Evolutionary conservation across 129 eudicot species (phyloP).

Genomic region (Dittrichia graveolens): DNA sequence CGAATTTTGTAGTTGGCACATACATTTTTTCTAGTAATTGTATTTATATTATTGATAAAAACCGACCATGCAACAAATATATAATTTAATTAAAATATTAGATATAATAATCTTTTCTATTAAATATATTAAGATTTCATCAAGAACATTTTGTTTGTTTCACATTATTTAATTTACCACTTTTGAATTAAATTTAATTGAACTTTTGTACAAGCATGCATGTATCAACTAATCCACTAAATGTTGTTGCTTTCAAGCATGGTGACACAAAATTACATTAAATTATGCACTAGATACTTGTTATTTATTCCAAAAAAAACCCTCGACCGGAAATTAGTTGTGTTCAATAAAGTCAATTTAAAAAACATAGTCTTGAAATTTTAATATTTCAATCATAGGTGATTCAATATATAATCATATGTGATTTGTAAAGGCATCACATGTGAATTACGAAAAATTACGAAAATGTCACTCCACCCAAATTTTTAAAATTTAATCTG

Average conservation of each 20-base stretch:
- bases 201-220: conserved; percentile 30
- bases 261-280: conserved; percentile 28
- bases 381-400: too few species aligned
- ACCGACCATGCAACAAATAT: not conserved
- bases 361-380: too few species aligned
- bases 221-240: conserved; percentile 47
- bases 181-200: conserved; percentile 4
- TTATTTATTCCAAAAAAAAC: not conserved
- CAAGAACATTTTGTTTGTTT: not conserved
- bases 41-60: too few species aligned
- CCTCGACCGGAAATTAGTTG: too few species aligned
- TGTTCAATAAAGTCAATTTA: too few species aligned
- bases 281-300: conserved; percentile 10
- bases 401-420: too few species aligned
- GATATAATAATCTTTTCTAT: not conserved
- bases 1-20: too few species aligned
- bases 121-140: not conserved
- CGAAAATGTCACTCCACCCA: too few species aligned
- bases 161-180: not conserved
- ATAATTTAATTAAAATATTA: not conserved
- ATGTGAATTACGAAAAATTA: too few species aligned
- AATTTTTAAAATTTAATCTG: too few species aligned
- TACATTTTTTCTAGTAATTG: too few species aligned
- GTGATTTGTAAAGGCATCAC: too few species aligned
- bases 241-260: conserved; percentile 37